Conservation (phyloP, 441 rosid genomes). For the Macaranga tanarius region DNA sequence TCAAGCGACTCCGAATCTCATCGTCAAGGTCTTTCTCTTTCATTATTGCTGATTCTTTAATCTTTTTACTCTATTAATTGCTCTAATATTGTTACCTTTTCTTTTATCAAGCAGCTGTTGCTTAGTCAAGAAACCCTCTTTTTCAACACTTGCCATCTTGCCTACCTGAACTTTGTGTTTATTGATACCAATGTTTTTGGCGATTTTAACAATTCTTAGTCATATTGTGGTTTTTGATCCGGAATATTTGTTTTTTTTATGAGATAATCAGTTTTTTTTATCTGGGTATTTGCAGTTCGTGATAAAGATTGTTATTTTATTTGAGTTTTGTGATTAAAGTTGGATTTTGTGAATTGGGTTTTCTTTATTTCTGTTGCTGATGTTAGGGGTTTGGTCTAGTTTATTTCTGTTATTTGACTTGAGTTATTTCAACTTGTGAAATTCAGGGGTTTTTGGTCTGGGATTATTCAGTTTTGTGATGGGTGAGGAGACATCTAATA, state of each 20-base stretch:
- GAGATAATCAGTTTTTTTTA: not conserved
- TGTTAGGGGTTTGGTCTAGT: conserved; percentile 16
- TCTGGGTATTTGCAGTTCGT: conserved; percentile 20
- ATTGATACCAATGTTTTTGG: not conserved
- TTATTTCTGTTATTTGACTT: conserved; percentile 17
- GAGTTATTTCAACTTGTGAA: conserved; percentile 7
- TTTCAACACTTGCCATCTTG: not conserved
- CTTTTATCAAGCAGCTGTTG: too few species aligned
- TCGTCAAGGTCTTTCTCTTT: not conserved
- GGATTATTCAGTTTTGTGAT: conserved; percentile 33
- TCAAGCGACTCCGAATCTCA: not conserved
- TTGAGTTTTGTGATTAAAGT: conserved; percentile 20
- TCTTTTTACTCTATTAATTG: too few species aligned
- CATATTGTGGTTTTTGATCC: not conserved
- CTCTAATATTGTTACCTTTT: too few species aligned
- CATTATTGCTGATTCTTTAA: too few species aligned
- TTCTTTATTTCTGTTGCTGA: conserved; percentile 15
- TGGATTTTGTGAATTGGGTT: conserved; percentile 16
- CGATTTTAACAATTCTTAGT: not conserved
- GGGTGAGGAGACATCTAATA: conserved; percentile 67
- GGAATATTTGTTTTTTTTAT: too few species aligned
- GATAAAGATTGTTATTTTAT: conserved; percentile 6
- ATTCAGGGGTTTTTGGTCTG: conserved; percentile 2
- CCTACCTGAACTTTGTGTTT: conserved; percentile 25
- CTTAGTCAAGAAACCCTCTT: not conserved